These are phyloP conservation scores for Linnemannia zychae DNA, from an alignment of 192 early-diverging fungal species.

Conservation along the genomic window DNA sequence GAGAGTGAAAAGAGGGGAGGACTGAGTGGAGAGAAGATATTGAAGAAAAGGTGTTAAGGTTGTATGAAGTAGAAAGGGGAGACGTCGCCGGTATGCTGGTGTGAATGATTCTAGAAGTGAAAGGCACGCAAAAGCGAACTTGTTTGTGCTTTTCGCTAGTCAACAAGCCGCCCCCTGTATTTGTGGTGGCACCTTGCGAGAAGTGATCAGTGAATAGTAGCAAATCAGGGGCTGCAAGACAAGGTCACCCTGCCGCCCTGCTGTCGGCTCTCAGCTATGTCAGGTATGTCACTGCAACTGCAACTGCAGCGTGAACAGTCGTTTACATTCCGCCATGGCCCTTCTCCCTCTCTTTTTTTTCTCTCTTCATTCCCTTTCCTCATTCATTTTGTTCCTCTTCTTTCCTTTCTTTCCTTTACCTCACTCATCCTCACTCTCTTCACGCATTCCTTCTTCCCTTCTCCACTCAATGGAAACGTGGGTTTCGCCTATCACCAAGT, in stretches of 20 bases:
- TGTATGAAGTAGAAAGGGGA: background rate
- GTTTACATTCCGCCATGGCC: conserved; percentile 1
- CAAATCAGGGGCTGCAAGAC: background rate
- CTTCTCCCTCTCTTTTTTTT: background rate
- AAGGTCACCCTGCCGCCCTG: background rate
- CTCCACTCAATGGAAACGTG: conserved; percentile 25
- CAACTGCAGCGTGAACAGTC: background rate
- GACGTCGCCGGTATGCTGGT: background rate
- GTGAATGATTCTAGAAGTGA: background rate
- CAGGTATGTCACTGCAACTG: background rate
- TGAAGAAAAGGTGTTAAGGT: background rate
- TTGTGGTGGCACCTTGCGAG: background rate
- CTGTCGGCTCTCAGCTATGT: background rate
- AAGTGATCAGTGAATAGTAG: no score
- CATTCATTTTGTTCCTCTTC: background rate
- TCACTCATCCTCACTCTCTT: background rate
- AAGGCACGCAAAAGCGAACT: no score
- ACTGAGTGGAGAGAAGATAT: background rate
- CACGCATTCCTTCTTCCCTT: background rate
- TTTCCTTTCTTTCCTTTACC: background rate
- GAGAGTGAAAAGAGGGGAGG: background rate
- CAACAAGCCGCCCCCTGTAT: background rate
- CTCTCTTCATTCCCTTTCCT: background rate
- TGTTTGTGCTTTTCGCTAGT: background rate
- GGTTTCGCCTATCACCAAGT: conserved; percentile 36